phyloP scores from a whole-genome alignment of 805 yeast species.

The Lipomyces yamadae region DNA sequence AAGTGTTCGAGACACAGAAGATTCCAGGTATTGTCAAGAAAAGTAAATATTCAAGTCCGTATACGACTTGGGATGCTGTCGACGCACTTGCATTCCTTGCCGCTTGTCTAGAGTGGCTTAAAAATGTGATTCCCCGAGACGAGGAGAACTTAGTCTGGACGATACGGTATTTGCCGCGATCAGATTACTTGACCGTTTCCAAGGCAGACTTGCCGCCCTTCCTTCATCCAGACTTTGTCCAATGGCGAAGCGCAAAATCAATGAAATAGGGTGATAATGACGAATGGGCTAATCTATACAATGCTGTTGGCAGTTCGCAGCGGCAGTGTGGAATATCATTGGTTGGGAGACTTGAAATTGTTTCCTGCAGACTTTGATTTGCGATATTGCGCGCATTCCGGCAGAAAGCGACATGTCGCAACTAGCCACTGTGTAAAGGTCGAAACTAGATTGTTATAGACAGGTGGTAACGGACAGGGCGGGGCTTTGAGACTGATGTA shows the following conservation, averaged over 20 bases:
- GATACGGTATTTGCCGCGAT: constrained; percentile 50
- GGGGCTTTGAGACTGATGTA: too few species aligned
- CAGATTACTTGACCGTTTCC: constrained; percentile 27
- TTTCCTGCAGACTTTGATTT: not conserved
- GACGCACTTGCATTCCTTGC: constrained; percentile 86
- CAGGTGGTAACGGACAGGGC: too few species aligned
- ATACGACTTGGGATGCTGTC: constrained; percentile 62
- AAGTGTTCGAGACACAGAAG: constrained; percentile 75
- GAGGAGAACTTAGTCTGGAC: constrained; percentile 60
- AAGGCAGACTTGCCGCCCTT: constrained; percentile 26
- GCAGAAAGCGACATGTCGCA: too few species aligned
- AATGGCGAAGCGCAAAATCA: constrained; percentile 22
- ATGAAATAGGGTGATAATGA: not conserved
- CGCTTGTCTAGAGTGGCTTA: constrained; percentile 79
- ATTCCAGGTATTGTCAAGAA: constrained; percentile 71
- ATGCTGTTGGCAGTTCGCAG: too few species aligned
- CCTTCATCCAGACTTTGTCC: constrained; percentile 32
- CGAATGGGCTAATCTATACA: not conserved
- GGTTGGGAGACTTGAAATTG: too few species aligned
- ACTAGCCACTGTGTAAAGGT: too few species aligned
- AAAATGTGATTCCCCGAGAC: constrained; percentile 47
- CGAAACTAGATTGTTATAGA: too few species aligned
- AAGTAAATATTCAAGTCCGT: constrained; percentile 46
- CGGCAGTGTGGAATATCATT: too few species aligned
- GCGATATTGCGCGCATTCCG: too few species aligned